These are phyloP conservation scores for Phytophthora lateralis DNA, from an alignment of 352 stramenopile genomes.

Conservation along the genomic window DNA sequence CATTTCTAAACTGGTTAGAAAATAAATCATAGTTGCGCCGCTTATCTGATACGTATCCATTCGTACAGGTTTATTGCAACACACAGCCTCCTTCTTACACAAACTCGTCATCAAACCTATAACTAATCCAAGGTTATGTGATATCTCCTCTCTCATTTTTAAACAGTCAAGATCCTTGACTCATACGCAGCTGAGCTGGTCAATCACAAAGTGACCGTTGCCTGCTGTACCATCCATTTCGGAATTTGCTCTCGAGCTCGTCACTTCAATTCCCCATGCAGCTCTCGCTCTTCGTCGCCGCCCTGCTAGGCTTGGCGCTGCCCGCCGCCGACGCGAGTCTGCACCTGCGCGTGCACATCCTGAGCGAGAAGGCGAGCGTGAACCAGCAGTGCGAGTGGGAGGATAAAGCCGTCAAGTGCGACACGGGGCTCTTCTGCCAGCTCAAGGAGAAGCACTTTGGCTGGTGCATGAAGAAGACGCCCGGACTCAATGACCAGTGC, in stretches of 20 bases:
- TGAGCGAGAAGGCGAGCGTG: conserved; percentile 22
- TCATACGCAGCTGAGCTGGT: conserved; percentile 8
- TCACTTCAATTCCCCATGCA: conserved; percentile 15
- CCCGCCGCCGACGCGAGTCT: conserved; percentile 11
- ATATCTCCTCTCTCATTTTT: background rate
- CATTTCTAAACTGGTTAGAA: conserved; percentile 14
- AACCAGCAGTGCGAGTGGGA: conserved; percentile 40
- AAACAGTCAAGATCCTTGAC: background rate
- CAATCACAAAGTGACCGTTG: background rate
- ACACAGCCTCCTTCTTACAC: background rate
- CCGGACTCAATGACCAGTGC: conserved; percentile 34
- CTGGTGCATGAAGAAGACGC: conserved; percentile 34
- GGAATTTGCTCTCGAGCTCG: conserved; percentile 14
- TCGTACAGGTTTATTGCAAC: background rate
- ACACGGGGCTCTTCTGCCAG: conserved; percentile 34
- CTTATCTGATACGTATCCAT: conserved; percentile 7
- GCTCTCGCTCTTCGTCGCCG: conserved; percentile 18
- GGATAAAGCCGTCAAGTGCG: conserved; percentile 34
- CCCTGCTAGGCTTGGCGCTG: conserved; percentile 15
- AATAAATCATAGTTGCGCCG: conserved; percentile 14
- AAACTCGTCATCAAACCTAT: background rate
- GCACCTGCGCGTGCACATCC: conserved; percentile 35
- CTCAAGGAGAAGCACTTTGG: conserved; percentile 31
- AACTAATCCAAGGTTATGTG: background rate
- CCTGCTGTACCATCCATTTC: conserved; percentile 17